Base-by-base conservation (phyloP, 768 basidiomycete species). In the Lactarius hengduanensis region DNA sequence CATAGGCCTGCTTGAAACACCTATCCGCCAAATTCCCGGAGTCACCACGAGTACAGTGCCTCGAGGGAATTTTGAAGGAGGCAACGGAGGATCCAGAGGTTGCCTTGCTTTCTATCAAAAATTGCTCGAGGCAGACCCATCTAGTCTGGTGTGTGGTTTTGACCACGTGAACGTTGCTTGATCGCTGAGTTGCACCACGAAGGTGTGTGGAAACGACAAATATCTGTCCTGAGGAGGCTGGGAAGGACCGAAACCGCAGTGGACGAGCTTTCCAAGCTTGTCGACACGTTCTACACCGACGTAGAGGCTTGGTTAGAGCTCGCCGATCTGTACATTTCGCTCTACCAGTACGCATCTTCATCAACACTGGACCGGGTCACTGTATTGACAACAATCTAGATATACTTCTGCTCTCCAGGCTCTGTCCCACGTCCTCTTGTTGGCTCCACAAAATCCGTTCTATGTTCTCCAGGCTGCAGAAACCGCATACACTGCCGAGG, bases 231-330 rank as follows among this genome's bases (percentile, higher is more conserved):
- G 11, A 79, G 88, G 55, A 80, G 85, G 11, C 80, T 78, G 8
- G 87, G 91, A 56, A 83, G 83, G 72, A 76, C 83, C 0, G 86
- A 92, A 59, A 81, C 81, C 58, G 88, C 91, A 0, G 86, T 90
- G 2, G 82, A 86, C 11, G 86, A 94, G 72, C 81, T 96, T 3
- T 84, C 84, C 16, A 79, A 82, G 53, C 87, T 89, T 70, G 82
- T 94, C 22, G 94, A 97, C 72, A 92, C 89, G 0, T 90, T 94
- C 74, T 97, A 96, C 74, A 86, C 86, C 26, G 95, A 97, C 69
- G 80, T 89, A 16, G 92, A 95, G 70, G 93, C 85, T 13, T 96
- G 95, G 94, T 77, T 91, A 20, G 90, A 95, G 74, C 84, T 97
- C 28, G 87, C 91, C 0, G 89, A 91, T 72, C 84, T 92, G 4